These are phyloP conservation scores for Ceratobasidium sp. DNA, from an alignment of 1,284 basidiomycete species.

Conservation along the genomic window DNA sequence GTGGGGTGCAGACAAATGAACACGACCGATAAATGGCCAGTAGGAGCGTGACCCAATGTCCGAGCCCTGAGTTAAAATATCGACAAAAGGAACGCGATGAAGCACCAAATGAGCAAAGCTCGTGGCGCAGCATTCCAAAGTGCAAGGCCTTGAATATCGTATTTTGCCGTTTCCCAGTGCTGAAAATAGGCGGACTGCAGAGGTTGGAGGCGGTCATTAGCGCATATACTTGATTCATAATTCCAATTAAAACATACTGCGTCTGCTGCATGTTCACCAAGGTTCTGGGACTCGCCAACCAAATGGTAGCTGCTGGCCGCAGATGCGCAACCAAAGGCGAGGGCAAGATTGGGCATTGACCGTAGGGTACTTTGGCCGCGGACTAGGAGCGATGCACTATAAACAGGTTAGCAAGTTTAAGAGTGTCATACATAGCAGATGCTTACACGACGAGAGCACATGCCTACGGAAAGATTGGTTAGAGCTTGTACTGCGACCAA, in stretches of 20 bases:
- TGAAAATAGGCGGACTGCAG: conserved; percentile 12
- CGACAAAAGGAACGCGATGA: neutral
- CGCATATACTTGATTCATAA: no score
- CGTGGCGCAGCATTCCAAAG: conserved; percentile 15
- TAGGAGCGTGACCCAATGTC: no score
- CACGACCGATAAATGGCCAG: no score
- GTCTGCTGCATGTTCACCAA: no score
- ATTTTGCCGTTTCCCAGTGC: conserved; percentile 7
- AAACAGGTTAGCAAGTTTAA: neutral
- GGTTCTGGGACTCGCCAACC: conserved; percentile 13
- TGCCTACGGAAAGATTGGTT: neutral
- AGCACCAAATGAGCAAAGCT: conserved; percentile 1
- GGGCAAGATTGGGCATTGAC: neutral
- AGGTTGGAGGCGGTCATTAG: no score
- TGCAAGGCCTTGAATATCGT: conserved; percentile 8
- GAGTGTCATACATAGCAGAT: neutral
- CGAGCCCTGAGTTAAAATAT: no score
- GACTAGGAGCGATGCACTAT: conserved; percentile 1
- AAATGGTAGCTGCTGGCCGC: conserved; percentile 18
- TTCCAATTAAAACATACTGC: neutral
- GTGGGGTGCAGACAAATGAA: no score
- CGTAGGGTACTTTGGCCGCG: neutral
- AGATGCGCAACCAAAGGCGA: neutral
- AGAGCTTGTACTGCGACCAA: neutral
- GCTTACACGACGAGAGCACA: conserved; percentile 23